Evolutionary conservation across 2,329 filamentous ascomycete species (phyloP), one percentile per base, ranked within the genome.

Genomic region (Botryotinia globosa): DNA sequence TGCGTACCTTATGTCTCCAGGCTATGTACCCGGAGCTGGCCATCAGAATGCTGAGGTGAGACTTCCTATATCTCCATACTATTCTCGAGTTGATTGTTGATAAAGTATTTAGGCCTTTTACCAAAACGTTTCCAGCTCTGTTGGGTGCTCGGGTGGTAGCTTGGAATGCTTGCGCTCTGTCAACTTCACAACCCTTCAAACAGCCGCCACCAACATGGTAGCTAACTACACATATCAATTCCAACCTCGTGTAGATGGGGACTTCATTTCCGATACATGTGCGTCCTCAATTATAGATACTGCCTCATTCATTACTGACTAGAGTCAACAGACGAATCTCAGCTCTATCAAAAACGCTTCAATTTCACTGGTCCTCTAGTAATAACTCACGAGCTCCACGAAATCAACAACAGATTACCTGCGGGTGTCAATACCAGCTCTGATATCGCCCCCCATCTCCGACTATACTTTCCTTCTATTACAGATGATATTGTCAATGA

Each of bases 211-310:
- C 51, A 74, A 77, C 32, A 68, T 80, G 16, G 75, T 76, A 10
- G 72, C 73, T 22, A 69, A 76, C 7, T 81, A 81, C 63, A 77
- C 73, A 62, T 82, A 81, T 74, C 78, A 81, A 73, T 77, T 82
- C 66, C 81, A 82, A 74, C 81, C 81, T 29, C 80, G 81, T 20
- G 80, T 82, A 32, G 81, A 82, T 51, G 81, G 81, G 20, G 78
- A 82, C 73, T 78, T 82, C 65, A 73, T 82, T 62, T 78, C 80
- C 14, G 80, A 82, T 71, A 82, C 48, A 56, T 67, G 65, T 67
- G 54, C 22, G 65, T 25, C 1, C 48, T 12, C 3, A 22, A 29
- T 32, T 6, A 10, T 48, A 56, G 4, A 16, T 14, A 32, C 12
- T 2, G 16, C 12, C 4, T 12, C 25, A 25, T 8, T 10, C 9